Evolutionary conservation across 2,329 filamentous ascomycete genomes (phyloP).

Genomic region (Ophiostoma ulmi): DNA sequence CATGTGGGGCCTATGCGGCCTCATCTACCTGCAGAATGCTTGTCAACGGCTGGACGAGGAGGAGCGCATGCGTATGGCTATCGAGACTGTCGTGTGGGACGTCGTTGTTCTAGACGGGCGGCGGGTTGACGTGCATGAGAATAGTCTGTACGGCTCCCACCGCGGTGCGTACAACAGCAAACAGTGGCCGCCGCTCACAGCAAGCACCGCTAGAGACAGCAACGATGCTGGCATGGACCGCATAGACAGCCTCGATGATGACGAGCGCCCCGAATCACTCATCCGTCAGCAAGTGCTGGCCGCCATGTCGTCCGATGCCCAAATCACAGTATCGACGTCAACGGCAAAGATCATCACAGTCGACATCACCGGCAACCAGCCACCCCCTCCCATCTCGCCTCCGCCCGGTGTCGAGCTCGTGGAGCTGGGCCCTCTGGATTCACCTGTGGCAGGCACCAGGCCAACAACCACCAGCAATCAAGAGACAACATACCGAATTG

Average conservation of each 20-base stretch:
- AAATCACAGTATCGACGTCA: conserved; percentile 54
- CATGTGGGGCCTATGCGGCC: conserved; percentile 54
- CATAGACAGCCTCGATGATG: conserved; percentile 34
- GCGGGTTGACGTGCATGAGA: conserved; percentile 50
- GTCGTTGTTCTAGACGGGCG: conserved; percentile 57
- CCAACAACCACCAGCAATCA: conserved; percentile 22
- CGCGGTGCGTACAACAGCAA: conserved; percentile 28
- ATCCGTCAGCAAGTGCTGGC: conserved; percentile 52
- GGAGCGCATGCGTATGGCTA: conserved; percentile 43
- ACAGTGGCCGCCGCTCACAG: conserved; percentile 18
- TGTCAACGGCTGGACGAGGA: conserved; percentile 49
- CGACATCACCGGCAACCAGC: conserved; percentile 53
- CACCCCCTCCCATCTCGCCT: conserved; percentile 47
- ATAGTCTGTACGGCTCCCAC: conserved; percentile 33
- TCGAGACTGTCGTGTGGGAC: conserved; percentile 61
- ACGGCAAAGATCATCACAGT: conserved; percentile 61
- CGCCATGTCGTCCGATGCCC: conserved; percentile 50
- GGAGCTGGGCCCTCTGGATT: conserved; percentile 40
- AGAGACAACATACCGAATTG: conserved; percentile 47
- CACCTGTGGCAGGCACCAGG: conserved; percentile 25
- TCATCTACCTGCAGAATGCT: conserved; percentile 57
- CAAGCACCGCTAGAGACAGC: conserved; percentile 22
- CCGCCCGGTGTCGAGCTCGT: conserved; percentile 57
- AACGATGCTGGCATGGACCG: conserved; percentile 31
- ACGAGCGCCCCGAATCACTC: conserved; percentile 43